Percentiles rank a stretch among this genome's conserved stretches.
Evolutionary conservation across 805 yeast genomes (phyloP).

Genomic region (Sungouiozyma ichnusensis): DNA sequence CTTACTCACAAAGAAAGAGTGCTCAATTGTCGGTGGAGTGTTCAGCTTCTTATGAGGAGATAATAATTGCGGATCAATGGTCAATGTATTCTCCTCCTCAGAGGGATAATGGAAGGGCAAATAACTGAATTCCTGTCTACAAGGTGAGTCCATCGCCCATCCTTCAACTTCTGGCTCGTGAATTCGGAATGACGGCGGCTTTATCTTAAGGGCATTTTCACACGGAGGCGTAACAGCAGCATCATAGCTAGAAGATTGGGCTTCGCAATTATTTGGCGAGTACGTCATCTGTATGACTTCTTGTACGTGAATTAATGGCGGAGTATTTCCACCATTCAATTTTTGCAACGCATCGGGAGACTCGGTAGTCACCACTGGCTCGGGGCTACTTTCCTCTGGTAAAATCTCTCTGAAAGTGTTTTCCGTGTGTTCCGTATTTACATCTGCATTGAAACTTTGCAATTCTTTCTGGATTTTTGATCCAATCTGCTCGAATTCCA

Average conservation of each 20-base stretch:
- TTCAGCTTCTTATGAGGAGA: background rate
- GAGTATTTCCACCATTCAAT: background rate
- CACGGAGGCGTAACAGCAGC: background rate
- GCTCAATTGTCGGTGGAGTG: background rate
- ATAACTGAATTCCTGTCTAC: no score
- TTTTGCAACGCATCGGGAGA: background rate
- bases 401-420: no score
- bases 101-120: background rate
- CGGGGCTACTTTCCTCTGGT: background rate
- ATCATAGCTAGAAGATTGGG: background rate
- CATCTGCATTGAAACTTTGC: no score
- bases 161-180: no score
- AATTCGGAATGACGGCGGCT: background rate
- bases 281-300: background rate
- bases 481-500: background rate
- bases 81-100: no score
- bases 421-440: no score
- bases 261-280: background rate
- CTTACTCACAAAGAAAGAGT: no score
- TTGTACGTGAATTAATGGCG: background rate
- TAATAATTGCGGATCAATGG: background rate
- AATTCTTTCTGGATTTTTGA: background rate
- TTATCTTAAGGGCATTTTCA: background rate
- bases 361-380: background rate
- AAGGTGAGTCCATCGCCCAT: no score